Conservation (phyloP, 495 filamentous ascomycete genomes). For the Lasiosphaeria miniovina region DNA sequence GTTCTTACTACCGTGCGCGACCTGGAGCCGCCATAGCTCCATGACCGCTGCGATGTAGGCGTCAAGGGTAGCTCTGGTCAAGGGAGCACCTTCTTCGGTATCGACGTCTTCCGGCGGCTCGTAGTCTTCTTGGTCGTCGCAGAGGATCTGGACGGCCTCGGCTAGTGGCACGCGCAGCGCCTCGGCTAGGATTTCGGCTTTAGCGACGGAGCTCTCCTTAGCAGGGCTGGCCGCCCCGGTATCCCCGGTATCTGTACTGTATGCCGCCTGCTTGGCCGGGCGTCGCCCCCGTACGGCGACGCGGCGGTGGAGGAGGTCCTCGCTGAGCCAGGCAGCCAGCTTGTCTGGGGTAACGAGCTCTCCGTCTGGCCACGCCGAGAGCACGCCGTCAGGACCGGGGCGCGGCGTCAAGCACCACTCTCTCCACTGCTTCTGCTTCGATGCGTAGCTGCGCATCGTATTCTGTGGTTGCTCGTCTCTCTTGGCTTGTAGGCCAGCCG, state of each 20-base stretch:
- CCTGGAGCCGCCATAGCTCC: constrained; percentile 5
- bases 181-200: constrained; percentile 4
- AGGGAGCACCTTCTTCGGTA: constrained; percentile 5
- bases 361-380: constrained; percentile 6
- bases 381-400: constrained; percentile 7
- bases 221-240: constrained; percentile 1
- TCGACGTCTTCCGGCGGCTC: constrained; percentile 3
- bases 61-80: constrained; percentile 5
- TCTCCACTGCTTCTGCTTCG: constrained; percentile 8
- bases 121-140: constrained; percentile 7
- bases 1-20: constrained; percentile 5
- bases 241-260: constrained; percentile 1
- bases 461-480: constrained; percentile 8
- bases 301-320: constrained; percentile 3
- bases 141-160: constrained; percentile 6
- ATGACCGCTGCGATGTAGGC: constrained; percentile 3
- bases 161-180: constrained; percentile 3
- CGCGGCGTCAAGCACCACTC: constrained; percentile 9
- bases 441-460: constrained; percentile 8
- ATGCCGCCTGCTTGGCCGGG: constrained; percentile 1
- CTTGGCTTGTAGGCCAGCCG: constrained; percentile 5
- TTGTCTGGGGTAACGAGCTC: too few relatives aligned
- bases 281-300: not conserved
- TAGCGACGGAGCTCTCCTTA: constrained; percentile 2
- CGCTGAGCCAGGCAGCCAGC: constrained; percentile 7